Conservation (phyloP, 2,329 filamentous ascomycete species). For the Fusarium avenaceum region DNA sequence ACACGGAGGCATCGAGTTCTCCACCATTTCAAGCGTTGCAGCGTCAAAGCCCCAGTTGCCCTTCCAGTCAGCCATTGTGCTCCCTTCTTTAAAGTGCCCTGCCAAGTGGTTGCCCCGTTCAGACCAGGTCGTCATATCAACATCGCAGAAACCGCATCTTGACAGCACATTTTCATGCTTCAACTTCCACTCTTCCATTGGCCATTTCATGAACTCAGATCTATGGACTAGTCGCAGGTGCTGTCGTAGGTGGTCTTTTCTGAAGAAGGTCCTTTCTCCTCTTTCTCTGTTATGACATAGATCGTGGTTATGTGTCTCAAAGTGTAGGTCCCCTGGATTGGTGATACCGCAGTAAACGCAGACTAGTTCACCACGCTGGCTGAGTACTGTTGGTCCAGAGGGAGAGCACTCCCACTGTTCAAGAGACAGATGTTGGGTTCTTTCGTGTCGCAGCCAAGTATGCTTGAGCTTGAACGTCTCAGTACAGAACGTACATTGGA, state of each 20-base stretch:
- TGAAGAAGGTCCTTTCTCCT: conserved; percentile 57
- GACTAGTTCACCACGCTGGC: conserved; percentile 52
- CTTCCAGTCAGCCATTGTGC: conserved; percentile 60
- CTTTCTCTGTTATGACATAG: conserved; percentile 59
- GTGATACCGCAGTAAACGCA: conserved; percentile 57
- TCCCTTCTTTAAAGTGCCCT: conserved; percentile 58
- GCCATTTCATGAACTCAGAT: conserved; percentile 57
- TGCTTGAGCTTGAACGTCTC: conserved; percentile 61
- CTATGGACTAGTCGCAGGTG: conserved; percentile 59
- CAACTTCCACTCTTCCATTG: conserved; percentile 60
- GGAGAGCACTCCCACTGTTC: conserved; percentile 62
- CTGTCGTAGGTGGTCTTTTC: conserved; percentile 61
- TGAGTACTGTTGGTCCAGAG: conserved; percentile 53
- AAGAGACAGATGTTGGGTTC: conserved; percentile 61
- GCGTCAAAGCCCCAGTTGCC: conserved; percentile 60
- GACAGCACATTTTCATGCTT: conserved; percentile 54
- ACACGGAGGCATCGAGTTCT: conserved; percentile 60
- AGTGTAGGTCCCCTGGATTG: conserved; percentile 52
- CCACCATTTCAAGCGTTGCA: conserved; percentile 53
- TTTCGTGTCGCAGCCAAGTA: conserved; percentile 66
- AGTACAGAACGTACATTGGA: conserved; percentile 62
- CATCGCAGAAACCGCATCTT: conserved; percentile 59
- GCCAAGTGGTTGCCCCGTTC: conserved; percentile 57
- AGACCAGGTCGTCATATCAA: conserved; percentile 55
- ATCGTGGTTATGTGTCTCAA: conserved; percentile 56